Conservation (phyloP, 2,329 filamentous ascomycete genomes). For the Endothia cerciana region DNA sequence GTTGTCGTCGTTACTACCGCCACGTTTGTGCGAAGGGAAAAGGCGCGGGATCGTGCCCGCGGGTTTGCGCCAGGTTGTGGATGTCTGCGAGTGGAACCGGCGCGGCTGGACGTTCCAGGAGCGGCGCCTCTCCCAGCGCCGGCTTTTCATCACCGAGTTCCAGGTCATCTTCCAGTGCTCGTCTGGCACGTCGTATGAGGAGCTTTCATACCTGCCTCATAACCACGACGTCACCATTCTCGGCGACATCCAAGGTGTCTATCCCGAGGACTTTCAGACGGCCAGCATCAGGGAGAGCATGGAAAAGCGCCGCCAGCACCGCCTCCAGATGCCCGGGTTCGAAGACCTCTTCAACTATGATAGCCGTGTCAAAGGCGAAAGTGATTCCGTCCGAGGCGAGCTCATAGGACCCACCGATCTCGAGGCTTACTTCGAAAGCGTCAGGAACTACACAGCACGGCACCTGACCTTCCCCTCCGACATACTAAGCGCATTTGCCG, state of each 20-base stretch:
- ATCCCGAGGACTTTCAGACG: conserved; percentile 6
- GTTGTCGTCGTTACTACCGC: conserved; percentile 1
- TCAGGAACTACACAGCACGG: conserved; percentile 1
- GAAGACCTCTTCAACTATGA: conserved; percentile 10
- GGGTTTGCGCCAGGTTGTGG: conserved; percentile 1
- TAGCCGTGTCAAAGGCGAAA: not conserved
- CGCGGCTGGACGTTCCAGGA: conserved; percentile 15
- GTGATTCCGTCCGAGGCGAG: not conserved
- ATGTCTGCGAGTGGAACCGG: conserved; percentile 10
- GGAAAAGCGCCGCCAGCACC: conserved; percentile 12
- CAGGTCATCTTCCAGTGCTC: conserved; percentile 13
- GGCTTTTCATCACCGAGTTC: conserved; percentile 11
- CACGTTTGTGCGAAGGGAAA: conserved; percentile 1
- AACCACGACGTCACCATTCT: not conserved
- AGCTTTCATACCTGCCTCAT: conserved; percentile 6
- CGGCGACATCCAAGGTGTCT: conserved; percentile 4
- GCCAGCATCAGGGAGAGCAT: not conserved
- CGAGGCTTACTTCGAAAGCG: conserved; percentile 1
- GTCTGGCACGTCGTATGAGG: conserved; percentile 9
- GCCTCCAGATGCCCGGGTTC: conserved; percentile 12
- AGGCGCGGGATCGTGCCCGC: conserved; percentile 5
- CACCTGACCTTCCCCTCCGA: conserved; percentile 7
- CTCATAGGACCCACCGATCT: not conserved
- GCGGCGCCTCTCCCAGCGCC: conserved; percentile 4
- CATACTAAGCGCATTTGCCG: conserved; percentile 7